phyloP scores from a whole-genome alignment of 2,329 filamentous ascomycete genomes.

The Tolypocladium ovalisporum region DNA sequence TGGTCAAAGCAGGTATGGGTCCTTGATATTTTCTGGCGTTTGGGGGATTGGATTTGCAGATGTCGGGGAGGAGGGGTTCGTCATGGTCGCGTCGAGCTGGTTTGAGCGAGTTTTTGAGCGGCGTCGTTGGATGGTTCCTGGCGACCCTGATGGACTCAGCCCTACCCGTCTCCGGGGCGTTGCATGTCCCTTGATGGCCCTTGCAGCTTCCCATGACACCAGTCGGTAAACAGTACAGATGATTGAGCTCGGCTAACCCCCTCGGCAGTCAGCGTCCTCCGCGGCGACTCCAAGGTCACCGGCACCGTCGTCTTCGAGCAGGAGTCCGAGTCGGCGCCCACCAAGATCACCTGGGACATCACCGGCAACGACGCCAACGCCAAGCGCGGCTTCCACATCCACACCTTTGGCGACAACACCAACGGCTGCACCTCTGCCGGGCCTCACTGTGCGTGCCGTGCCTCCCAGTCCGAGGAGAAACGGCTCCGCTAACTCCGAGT shows the following conservation, averaged over 20 bases:
- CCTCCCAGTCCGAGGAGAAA: not conserved
- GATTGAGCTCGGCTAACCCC: not conserved
- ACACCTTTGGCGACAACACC: constrained; percentile 99
- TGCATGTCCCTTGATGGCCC: constrained; percentile 22
- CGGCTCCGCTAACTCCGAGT: constrained; percentile 4
- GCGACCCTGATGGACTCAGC: constrained; percentile 32
- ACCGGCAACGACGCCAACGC: constrained; percentile 87
- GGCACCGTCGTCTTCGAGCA: constrained; percentile 96
- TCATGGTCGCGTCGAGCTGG: constrained; percentile 29
- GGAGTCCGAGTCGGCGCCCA: constrained; percentile 67
- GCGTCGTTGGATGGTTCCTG: constrained; percentile 9
- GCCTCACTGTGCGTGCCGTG: constrained; percentile 72
- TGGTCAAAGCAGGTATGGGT: constrained; percentile 84
- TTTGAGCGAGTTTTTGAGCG: constrained; percentile 47
- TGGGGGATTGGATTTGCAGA: not conserved
- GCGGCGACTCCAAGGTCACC: constrained; percentile 92
- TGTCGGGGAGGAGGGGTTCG: constrained; percentile 3
- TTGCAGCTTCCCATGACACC: not conserved
- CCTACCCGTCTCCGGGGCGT: constrained; percentile 1
- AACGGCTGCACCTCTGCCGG: constrained; percentile 98
- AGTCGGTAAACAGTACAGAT: too few species aligned
- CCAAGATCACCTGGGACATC: constrained; percentile 87
- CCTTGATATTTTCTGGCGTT: not conserved
- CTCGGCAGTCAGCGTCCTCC: constrained; percentile 80
- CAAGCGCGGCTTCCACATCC: constrained; percentile 95